Evolutionary conservation across 2,329 filamentous ascomycete genomes (phyloP), one percentile per base, ranked within the genome.

Genomic region (Pseudocercospora fuligena): DNA sequence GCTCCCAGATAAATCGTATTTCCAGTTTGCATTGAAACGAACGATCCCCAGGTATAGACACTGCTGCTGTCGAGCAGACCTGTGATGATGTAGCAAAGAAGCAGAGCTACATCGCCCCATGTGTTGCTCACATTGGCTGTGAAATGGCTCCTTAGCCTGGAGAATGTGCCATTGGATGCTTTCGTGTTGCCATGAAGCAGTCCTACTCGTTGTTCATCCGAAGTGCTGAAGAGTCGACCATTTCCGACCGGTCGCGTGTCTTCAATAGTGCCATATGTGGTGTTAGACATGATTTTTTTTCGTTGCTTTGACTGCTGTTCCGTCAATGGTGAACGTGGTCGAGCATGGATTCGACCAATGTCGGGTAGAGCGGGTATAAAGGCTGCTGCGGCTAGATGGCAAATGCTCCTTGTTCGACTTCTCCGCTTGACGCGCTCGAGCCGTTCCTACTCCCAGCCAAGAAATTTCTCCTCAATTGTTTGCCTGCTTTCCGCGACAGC

Each of bases 1-100:
- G 94, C 85, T 8, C 91, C 92, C 14, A 93, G 83, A 76, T 93
- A 94, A 57, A 94, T 87, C 5, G 92, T 93, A 78, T 94, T 94
- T 65, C 90, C 77, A 33, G 91, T 94, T 76, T 94, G 92, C 91
- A 94, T 94, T 73, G 89, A 92, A 47, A 93, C 91, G 73, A 94
- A 94, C 2, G 89, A 89, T 12, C 91, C 90, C 89, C 90, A 94
- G 49, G 90, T 90, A 65, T 89, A 90, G 56, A 92, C 90, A 2
- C 90, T 88, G 2, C 90, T 88, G 78, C 90, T 92, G 79, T 94
- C 92, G 7, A 93, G 84, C 11, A 94, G 82, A 3, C 92, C 92
- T 0, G 92, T 94, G 75, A 93, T 90, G 69, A 92, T 80, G 76
- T 93, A 94, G 79, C 90, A 92, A 29, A 87, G 80, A 3, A 94